Percentiles rank a stretch among this genome's conserved stretches.
phyloP scores from a whole-genome alignment of 1,139 yeast species.

The Saccharomycopsis hybrid region DNA sequence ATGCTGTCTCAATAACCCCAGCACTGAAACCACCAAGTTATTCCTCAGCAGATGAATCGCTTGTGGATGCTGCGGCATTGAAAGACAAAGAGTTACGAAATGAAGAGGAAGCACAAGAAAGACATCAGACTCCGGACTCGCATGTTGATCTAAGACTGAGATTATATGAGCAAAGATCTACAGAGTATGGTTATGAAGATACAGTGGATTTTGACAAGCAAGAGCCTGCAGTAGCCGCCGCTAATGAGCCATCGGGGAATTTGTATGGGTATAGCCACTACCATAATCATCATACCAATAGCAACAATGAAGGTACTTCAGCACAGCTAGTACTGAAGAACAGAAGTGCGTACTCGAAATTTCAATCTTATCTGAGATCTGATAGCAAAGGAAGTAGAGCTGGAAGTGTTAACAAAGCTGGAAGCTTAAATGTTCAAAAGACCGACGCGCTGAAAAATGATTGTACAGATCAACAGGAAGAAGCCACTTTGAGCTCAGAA shows the following conservation, averaged over 20 bases:
- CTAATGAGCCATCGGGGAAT: too few species aligned
- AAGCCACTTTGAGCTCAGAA: too few species aligned
- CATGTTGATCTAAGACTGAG: constrained; percentile 19
- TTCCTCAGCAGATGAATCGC: not conserved
- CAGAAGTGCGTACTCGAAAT: not conserved
- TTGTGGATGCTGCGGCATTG: not conserved
- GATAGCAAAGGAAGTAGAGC: too few species aligned
- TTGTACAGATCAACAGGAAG: too few species aligned
- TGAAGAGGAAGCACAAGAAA: too few species aligned
- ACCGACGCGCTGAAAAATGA: too few species aligned
- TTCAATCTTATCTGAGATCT: too few species aligned
- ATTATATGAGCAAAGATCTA: constrained; percentile 25
- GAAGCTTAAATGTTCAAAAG: too few species aligned
- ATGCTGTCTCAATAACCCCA: not conserved
- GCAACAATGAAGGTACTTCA: constrained; percentile 8
- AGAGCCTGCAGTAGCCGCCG: too few species aligned
- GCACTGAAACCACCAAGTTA: constrained; percentile 7
- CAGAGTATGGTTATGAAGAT: constrained; percentile 11
- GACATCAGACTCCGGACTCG: constrained; percentile 10
- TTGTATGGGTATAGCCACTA: too few species aligned
- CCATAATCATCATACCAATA: too few species aligned
- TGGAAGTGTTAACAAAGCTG: too few species aligned
- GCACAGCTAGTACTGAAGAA: constrained; percentile 1
- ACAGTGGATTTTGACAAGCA: not conserved
- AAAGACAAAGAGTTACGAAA: not conserved